These are phyloP conservation scores for Russula dissimulans DNA, from an alignment of 768 basidiomycete genomes.

Conservation along the genomic window DNA sequence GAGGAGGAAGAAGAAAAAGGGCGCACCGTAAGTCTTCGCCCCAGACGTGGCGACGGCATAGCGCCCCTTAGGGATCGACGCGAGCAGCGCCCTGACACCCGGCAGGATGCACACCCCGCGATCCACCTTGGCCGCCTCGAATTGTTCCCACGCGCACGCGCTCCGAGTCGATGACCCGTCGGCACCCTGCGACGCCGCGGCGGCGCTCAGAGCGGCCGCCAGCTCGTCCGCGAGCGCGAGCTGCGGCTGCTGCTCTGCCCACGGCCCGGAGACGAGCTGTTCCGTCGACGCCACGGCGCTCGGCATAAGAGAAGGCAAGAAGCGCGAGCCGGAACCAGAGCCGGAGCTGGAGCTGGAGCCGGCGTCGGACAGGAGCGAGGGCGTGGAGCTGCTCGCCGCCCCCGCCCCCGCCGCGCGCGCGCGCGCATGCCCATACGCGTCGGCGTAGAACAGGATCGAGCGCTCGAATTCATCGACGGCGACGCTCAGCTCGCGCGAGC, in stretches of 20 bases:
- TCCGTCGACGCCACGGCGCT: background rate
- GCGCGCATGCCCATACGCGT: conserved; percentile 42
- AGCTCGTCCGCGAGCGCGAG: background rate
- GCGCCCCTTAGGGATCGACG: conserved; percentile 52
- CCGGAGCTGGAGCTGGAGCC: conserved; percentile 28
- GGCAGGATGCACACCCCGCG: conserved; percentile 64
- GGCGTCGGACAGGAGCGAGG: conserved; percentile 27
- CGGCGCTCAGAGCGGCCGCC: background rate
- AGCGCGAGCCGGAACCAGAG: conserved; percentile 34
- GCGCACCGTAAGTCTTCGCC: conserved; percentile 56
- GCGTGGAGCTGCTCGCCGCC: conserved; percentile 29
- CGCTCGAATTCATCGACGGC: conserved; percentile 57
- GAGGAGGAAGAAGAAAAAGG: background rate
- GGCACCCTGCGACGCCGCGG: conserved; percentile 5
- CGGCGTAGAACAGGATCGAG: conserved; percentile 56
- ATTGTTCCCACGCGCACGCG: conserved; percentile 39
- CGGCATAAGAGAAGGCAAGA: conserved; percentile 28
- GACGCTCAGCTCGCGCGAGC: conserved; percentile 44
- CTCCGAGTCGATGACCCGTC: conserved; percentile 7
- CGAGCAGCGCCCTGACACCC: conserved; percentile 56
- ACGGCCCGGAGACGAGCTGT: background rate
- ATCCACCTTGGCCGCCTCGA: conserved; percentile 47
- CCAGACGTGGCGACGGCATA: conserved; percentile 71
- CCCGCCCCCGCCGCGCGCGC: background rate
- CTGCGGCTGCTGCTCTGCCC: background rate